Conservation (phyloP, 441 rosid genomes). For the Gossypium davidsonii region DNA sequence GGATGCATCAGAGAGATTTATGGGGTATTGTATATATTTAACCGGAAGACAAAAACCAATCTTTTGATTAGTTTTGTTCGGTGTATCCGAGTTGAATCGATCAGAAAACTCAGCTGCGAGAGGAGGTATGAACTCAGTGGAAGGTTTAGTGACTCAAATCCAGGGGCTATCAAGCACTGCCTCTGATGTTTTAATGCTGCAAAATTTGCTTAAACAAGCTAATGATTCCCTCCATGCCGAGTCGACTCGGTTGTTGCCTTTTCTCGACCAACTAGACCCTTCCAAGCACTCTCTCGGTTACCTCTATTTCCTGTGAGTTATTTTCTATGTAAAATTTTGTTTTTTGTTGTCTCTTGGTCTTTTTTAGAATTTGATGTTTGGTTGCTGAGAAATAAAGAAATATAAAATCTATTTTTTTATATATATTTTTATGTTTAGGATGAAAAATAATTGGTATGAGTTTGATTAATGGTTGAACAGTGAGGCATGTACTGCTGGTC, state of each 20-base stretch:
- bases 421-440: neutral
- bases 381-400: neutral
- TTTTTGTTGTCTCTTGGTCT: neutral
- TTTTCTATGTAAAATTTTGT: neutral
- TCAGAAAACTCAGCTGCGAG: neutral
- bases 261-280: constrained; percentile 81
- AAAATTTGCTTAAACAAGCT: constrained; percentile 44
- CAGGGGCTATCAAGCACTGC: constrained; percentile 64
- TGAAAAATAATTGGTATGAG: neutral
- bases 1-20: neutral
- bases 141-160: constrained; percentile 62
- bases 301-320: constrained; percentile 64
- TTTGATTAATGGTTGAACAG: constrained; percentile 39
- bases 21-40: neutral
- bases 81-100: neutral
- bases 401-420: neutral
- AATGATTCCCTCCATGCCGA: constrained; percentile 61
- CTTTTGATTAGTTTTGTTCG: neutral
- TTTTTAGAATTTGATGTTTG: neutral
- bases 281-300: constrained; percentile 80
- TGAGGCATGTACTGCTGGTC: constrained; percentile 50
- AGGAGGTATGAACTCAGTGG: constrained; percentile 39
- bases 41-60: neutral
- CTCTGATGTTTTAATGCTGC: constrained; percentile 50
- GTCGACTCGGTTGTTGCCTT: constrained; percentile 38